Evolutionary conservation across 345 rosid genomes (phyloP).

Genomic region (Kandelia obovata): DNA sequence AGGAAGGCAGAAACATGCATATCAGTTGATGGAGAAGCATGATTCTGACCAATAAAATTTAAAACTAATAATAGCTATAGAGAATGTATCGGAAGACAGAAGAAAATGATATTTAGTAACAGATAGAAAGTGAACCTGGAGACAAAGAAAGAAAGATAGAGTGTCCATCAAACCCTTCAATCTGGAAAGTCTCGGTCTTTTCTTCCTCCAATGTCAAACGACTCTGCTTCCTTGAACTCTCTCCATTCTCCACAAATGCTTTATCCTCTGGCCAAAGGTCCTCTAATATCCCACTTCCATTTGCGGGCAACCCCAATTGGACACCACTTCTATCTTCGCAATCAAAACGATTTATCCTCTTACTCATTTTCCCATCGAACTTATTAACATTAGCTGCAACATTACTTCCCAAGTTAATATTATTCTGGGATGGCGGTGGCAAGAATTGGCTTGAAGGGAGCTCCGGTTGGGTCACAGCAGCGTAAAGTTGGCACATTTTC

Average conservation of each 20-base stretch:
- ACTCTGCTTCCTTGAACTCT: constrained; percentile 25
- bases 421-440: constrained; percentile 14
- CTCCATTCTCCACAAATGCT: constrained; percentile 25
- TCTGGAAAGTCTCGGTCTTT: constrained; percentile 11
- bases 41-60: not conserved
- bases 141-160: constrained; percentile 19
- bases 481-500: constrained; percentile 17
- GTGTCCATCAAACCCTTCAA: constrained; percentile 20
- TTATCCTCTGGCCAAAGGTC: constrained; percentile 55
- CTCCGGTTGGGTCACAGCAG: constrained; percentile 45
- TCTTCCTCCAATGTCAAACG: constrained; percentile 16
- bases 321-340: constrained; percentile 5
- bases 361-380: constrained; percentile 12
- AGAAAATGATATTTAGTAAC: not conserved
- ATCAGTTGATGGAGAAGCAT: not conserved
- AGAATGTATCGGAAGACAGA: not conserved
- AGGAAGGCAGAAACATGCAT: not conserved
- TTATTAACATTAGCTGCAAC: constrained; percentile 1
- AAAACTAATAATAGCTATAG: not conserved
- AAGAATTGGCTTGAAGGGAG: constrained; percentile 72
- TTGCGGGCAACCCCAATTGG: constrained; percentile 12
- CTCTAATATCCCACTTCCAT: constrained; percentile 44
- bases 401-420: constrained; percentile 15
- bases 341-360: constrained; percentile 9
- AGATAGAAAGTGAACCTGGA: constrained; percentile 28